phyloP scores from a whole-genome alignment of 805 yeast genomes.

The Dipodascus geniculatus region DNA sequence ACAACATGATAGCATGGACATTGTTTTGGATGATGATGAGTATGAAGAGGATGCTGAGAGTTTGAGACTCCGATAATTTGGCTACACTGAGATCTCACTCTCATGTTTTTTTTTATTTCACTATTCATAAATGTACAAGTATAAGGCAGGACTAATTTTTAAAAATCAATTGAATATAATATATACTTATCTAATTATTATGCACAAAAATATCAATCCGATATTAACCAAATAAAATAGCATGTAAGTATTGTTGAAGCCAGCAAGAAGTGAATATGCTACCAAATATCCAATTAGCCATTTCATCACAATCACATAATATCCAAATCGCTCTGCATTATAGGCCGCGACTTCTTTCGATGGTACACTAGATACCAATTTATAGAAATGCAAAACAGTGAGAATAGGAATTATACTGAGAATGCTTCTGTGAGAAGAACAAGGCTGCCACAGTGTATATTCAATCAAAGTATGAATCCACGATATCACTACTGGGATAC shows the following conservation, averaged over 20 bases:
- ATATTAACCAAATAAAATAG: slow-evolving; percentile 66
- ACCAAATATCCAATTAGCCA: slow-evolving; percentile 38
- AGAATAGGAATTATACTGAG: slow-evolving; percentile 68
- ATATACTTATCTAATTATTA: not conserved
- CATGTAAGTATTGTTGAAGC: slow-evolving; percentile 73
- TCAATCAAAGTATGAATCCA: slow-evolving; percentile 66
- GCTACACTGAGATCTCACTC: too few relatives aligned
- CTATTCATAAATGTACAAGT: too few relatives aligned
- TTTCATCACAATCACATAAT: slow-evolving; percentile 20
- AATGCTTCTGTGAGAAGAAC: slow-evolving; percentile 76
- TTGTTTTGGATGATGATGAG: slow-evolving; percentile 18
- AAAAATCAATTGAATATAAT: not conserved
- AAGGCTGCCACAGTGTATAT: slow-evolving; percentile 44
- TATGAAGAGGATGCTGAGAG: slow-evolving; percentile 12
- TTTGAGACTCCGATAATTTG: not conserved
- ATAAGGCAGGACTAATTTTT: too few relatives aligned
- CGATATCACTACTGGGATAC: slow-evolving; percentile 66
- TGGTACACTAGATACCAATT: slow-evolving; percentile 43
- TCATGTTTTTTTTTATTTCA: too few relatives aligned
- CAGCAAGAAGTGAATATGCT: slow-evolving; percentile 56
- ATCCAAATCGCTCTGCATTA: slow-evolving; percentile 12
- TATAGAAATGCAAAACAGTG: not conserved
- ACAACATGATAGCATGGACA: slow-evolving; percentile 6
- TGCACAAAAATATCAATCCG: not conserved
- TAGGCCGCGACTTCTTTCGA: slow-evolving; percentile 37